Percentiles rank a stretch among this genome's conserved stretches.
Evolutionary conservation across 192 early-diverging fungal genomes (phyloP).

Genomic region (Spizellomyces punctatus): DNA sequence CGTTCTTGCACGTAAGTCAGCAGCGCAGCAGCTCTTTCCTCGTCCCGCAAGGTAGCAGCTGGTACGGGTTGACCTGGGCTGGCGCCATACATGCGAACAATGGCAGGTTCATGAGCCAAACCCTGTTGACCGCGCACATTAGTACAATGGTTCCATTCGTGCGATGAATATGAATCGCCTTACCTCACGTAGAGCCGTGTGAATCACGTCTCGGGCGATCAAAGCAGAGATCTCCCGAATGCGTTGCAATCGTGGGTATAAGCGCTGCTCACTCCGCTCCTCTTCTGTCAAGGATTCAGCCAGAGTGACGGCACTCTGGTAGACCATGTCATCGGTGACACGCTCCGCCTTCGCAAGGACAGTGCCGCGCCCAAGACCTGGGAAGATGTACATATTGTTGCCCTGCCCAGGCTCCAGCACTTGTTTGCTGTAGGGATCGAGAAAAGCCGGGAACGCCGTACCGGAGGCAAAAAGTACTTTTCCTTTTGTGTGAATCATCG

Average conservation of each 20-base stretch:
- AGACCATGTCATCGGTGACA: constrained; percentile 84
- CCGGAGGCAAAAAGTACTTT: constrained; percentile 94
- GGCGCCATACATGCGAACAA: constrained; percentile 20
- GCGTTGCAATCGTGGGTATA: constrained; percentile 84
- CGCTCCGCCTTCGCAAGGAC: constrained; percentile 67
- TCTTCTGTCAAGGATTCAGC: constrained; percentile 70
- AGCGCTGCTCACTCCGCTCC: constrained; percentile 68
- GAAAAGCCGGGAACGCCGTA: constrained; percentile 86
- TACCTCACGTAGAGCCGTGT: constrained; percentile 45
- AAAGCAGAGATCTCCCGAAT: constrained; percentile 84
- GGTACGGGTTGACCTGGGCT: not conserved
- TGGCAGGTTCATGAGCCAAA: constrained; percentile 27
- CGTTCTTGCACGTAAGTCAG: not conserved
- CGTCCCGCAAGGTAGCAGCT: not conserved
- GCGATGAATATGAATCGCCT: not conserved
- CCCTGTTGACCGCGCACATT: not conserved
- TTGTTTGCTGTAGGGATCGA: constrained; percentile 61
- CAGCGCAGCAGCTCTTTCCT: not conserved
- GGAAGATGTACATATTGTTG: constrained; percentile 98
- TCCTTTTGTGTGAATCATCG: constrained; percentile 83
- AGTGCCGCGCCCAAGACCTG: constrained; percentile 88
- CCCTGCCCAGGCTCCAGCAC: constrained; percentile 70
- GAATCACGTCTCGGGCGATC: constrained; percentile 79
- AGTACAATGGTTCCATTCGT: too few relatives aligned
- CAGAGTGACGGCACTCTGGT: constrained; percentile 76